Evolutionary conservation across 176 grass and related monocot species (phyloP).

Genomic region (Carex cristatella): DNA sequence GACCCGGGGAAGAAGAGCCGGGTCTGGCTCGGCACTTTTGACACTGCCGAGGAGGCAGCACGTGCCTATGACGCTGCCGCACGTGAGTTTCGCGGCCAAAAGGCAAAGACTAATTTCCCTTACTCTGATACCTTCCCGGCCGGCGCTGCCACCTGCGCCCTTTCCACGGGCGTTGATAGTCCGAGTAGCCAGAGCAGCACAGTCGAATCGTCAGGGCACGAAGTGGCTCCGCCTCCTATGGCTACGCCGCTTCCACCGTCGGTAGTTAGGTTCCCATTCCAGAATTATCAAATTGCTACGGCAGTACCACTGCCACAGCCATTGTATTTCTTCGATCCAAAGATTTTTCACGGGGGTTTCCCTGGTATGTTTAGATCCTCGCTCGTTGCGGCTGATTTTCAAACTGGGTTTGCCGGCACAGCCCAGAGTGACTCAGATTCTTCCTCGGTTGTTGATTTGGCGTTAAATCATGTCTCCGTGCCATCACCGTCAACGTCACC

Average conservation of each 20-base stretch:
- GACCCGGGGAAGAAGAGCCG: conserved; percentile 89
- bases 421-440: conserved; percentile 77
- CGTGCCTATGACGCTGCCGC: conserved; percentile 75
- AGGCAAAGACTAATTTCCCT: conserved; percentile 95
- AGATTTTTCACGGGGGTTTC: neutral
- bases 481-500: conserved; percentile 33
- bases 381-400: conserved; percentile 15
- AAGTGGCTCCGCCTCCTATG: conserved; percentile 40
- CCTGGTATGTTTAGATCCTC: conserved; percentile 10
- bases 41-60: conserved; percentile 89
- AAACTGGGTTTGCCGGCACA: conserved; percentile 17
- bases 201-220: conserved; percentile 55
- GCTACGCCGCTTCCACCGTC: conserved; percentile 42
- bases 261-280: conserved; percentile 48
- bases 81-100: conserved; percentile 71
- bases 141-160: neutral
- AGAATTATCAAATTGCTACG: conserved; percentile 22
- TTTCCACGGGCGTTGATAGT: conserved; percentile 30
- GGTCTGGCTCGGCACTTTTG: conserved; percentile 90
- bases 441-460: conserved; percentile 57
- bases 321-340: conserved; percentile 50
- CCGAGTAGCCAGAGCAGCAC: conserved; percentile 82
- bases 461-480: neutral
- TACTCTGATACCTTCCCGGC: conserved; percentile 22
- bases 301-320: conserved; percentile 34